Percentiles rank a stretch among this genome's conserved stretches.
These are phyloP conservation scores for Trichoderma sp. DNA, from an alignment of 2,329 filamentous ascomycete genomes.

Conservation along the genomic window DNA sequence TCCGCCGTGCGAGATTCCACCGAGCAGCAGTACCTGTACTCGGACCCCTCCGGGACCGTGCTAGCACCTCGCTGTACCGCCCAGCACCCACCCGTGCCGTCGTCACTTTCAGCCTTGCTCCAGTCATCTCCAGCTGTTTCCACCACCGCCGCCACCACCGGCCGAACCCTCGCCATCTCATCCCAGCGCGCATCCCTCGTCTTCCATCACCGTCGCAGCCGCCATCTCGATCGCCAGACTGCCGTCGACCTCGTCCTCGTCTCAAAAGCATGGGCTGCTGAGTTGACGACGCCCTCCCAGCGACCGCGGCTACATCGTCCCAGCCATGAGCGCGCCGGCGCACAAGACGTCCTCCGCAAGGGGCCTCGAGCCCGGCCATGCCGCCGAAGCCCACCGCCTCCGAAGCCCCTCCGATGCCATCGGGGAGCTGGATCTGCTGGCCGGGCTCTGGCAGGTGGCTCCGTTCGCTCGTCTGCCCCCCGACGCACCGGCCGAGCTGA, in stretches of 20 bases:
- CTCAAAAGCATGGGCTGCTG: constrained; percentile 24
- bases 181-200: constrained; percentile 7
- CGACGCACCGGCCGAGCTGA: constrained; percentile 62
- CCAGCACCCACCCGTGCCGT: constrained; percentile 9
- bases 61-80: not conserved
- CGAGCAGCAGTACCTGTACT: not conserved
- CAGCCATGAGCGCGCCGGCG: constrained; percentile 29
- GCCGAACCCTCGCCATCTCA: not conserved
- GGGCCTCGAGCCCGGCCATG: constrained; percentile 24
- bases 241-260: not conserved
- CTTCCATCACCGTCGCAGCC: not conserved
- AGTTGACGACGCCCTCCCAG: constrained; percentile 2
- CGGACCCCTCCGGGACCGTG: not conserved
- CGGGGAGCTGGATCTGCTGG: constrained; percentile 52
- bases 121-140: constrained; percentile 6
- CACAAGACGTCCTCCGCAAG: constrained; percentile 24
- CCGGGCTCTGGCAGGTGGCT: constrained; percentile 62
- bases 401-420: constrained; percentile 30
- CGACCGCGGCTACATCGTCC: constrained; percentile 20
- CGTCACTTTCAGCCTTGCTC: constrained; percentile 22
- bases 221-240: not conserved
- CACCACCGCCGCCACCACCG: constrained; percentile 8
- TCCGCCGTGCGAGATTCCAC: not conserved
- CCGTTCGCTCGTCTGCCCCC: constrained; percentile 60
- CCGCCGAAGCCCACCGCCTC: constrained; percentile 20